Evolutionary conservation across 192 early-diverging fungal species (phyloP), one percentile per base, ranked within the genome.

Genomic region (Linnemannia zychae): DNA sequence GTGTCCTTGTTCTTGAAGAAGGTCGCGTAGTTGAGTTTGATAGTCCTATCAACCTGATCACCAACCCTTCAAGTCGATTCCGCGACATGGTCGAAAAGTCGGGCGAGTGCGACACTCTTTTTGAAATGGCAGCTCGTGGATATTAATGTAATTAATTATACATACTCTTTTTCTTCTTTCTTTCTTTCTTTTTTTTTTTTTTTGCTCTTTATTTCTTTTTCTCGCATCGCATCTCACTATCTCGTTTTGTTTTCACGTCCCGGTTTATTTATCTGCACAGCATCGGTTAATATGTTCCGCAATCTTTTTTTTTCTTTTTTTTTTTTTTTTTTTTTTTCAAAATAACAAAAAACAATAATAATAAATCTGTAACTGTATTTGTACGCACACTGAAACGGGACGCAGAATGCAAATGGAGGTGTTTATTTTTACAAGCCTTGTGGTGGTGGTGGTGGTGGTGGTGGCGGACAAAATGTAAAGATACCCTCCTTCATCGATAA

Each of bases 1-100:
- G 94, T 65, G 93, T 97, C 7, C 76, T 96, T 17, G 95, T 96
- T 7, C 85, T 97, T 66, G 80, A 96, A 77, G 90, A 94, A 53
- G 97, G 97, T 5, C 71, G 86, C 31, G 89, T 97, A 0, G 90
- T 90, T 24, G 97, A 98, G 87, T 96, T 93, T 88, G 97, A 93
- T 74, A 93, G 94, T 24, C 97, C 97, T 3, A 50, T 88, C 44
- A 89, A 90, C 28, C 86, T 98, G 47, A 88, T 98, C 60, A 91
- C 91, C 22, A 89, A 89, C 11, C 69, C 82, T 0, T 87, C 90
- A 5, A 93, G 94, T 37, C 70, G 90, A 7, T 98, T 99, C 81
- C 60, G 89, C 13, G 87, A 90, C 47, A 96, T 99, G 94, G 96
- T 94, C 71, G 90, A 91, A 44, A 93, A 94, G 70, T 95, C 96